Base-by-base conservation (phyloP, 257 asterid species). In the Thymus quinquecostatus region DNA sequence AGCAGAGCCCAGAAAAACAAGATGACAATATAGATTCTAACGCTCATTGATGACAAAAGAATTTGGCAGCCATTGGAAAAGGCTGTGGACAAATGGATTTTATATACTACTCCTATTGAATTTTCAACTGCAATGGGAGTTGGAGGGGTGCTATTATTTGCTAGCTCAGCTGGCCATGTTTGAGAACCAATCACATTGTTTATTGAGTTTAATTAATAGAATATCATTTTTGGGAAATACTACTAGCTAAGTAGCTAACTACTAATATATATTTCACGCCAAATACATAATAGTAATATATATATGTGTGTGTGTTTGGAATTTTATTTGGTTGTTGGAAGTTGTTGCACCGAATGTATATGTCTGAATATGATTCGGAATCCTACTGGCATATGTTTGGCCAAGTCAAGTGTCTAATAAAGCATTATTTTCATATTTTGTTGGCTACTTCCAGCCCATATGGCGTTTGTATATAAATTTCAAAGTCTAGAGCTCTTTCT, bases 1-100 rank as follows among this genome's bases (percentile, higher is more conserved):
- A 90, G 96, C 14, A 83, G 69, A 64, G 87, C 98, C 98, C 98
- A 92, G 79, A 81, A 81, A 75, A 82, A 72, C 64, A 92, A 74
- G 53, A 92, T 84, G 73, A 92, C 75, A 28, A 86, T 78, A 48
- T 90, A 70, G 6, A 60, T 82, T 86, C 97, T 88, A 62, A 73
- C 91, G 72, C 83, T 88, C 98, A 88, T 92, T 85, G 81, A 74
- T 74, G 54, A 61, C 54, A 62, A 64, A 55, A 41, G 10, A 56
- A 58, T 70, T 75, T 60, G 69, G 75, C 66, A 66, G 55, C 75
- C 82, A 66, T 54, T 58, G 66, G 61, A 78, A 21, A 40, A 53
- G 34, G 60, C 36, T 62, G 8, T 29, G 51, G 28, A 2, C 5
- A 56, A n/a, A 10, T 47, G 7, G 65, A 29, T 57, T 78, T 75